A percentile compares a stretch with the other conserved stretches of the same genome.
phyloP scores from a whole-genome alignment of 345 rosid genomes.

The Gynandropsis gynandra region DNA sequence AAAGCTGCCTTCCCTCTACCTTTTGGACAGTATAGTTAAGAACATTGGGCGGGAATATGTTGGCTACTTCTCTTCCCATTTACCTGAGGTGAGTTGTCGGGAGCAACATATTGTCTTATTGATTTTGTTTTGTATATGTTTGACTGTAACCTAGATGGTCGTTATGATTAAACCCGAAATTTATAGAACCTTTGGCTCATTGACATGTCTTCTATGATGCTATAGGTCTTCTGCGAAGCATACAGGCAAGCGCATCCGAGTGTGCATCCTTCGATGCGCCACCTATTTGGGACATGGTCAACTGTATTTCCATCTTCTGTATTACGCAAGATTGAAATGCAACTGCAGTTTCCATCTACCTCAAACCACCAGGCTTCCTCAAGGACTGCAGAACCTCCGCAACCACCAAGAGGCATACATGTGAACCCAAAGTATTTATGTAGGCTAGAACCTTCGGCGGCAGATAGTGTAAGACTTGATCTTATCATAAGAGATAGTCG shows the following conservation, averaged over 20 bases:
- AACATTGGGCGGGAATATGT: constrained; percentile 83
- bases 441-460: constrained; percentile 57
- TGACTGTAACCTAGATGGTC: background rate
- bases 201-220: constrained; percentile 9
- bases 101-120: too few species aligned
- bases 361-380: constrained; percentile 45
- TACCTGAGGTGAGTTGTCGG: constrained; percentile 78
- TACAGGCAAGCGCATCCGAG: constrained; percentile 72
- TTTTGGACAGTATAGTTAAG: constrained; percentile 91
- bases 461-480: constrained; percentile 59
- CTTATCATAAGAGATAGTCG: background rate
- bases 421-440: constrained; percentile 94
- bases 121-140: background rate
- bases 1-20: constrained; percentile 82
- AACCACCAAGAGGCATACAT: constrained; percentile 86
- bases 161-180: too few species aligned
- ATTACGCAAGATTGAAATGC: constrained; percentile 61
- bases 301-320: constrained; percentile 66
- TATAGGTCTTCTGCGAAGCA: constrained; percentile 78
- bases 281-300: constrained; percentile 94
- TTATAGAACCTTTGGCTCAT: background rate
- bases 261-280: constrained; percentile 71
- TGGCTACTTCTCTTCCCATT: constrained; percentile 60
- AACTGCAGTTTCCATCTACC: constrained; percentile 53
- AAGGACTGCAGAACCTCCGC: constrained; percentile 64